Percentiles rank a stretch among this genome's conserved stretches.
Evolutionary conservation across 371 early-diverging fungal species (phyloP).

Genomic region (Neoconidiobolus thromboides): DNA sequence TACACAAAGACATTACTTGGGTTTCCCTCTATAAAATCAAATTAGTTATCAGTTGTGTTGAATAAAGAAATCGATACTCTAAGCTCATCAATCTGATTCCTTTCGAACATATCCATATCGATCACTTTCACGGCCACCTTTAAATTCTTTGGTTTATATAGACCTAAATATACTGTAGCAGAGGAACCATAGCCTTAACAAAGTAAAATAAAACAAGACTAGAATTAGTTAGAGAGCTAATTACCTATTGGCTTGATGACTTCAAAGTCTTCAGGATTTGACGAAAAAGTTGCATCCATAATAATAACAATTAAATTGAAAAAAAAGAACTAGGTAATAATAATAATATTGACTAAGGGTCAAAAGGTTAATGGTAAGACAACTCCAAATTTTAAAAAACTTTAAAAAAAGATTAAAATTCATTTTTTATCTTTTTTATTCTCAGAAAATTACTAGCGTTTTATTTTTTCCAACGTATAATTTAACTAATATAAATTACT

Average conservation of each 20-base stretch:
- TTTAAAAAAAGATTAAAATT: too few relatives aligned
- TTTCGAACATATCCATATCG: constrained; percentile 81
- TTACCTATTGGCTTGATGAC: constrained; percentile 1
- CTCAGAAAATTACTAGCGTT: too few relatives aligned
- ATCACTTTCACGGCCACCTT: constrained; percentile 72
- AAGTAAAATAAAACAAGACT: background rate
- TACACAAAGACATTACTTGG: constrained; percentile 68
- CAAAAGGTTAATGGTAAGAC: too few relatives aligned
- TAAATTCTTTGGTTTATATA: constrained; percentile 47
- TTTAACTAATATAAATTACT: too few relatives aligned
- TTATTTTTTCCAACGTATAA: too few relatives aligned
- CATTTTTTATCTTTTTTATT: too few relatives aligned
- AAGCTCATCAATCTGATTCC: constrained; percentile 83
- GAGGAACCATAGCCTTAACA: constrained; percentile 64
- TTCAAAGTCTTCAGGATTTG: background rate
- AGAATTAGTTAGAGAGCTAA: background rate
- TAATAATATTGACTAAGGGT: too few relatives aligned
- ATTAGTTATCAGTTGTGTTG: background rate
- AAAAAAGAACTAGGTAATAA: too few relatives aligned
- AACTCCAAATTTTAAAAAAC: too few relatives aligned
- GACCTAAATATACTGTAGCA: constrained; percentile 63
- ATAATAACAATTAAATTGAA: too few relatives aligned
- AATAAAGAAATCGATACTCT: constrained; percentile 23
- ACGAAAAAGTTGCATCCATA: background rate
- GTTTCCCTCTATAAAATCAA: constrained; percentile 42